Evolutionary conservation across 768 basidiomycete species (phyloP).

Genomic region (Termitomyces sp.): DNA sequence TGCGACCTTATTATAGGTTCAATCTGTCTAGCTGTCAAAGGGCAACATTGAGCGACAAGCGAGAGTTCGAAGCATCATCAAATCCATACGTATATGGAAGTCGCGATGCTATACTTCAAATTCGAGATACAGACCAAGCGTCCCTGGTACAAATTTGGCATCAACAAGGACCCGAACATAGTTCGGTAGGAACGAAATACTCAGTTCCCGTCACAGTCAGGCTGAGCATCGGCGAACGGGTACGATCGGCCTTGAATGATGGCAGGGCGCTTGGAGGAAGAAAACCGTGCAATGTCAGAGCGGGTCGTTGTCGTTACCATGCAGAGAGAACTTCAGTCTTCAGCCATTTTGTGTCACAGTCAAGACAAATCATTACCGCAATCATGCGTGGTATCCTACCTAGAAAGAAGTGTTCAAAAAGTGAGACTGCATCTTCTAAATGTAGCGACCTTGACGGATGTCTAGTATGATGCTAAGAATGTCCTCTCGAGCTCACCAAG

Average conservation of each 20-base stretch:
- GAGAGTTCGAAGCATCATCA: constrained; percentile 60
- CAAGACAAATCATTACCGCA: not conserved
- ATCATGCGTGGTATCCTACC: not conserved
- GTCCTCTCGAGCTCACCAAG: not conserved
- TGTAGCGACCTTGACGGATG: not conserved
- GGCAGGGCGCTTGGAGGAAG: constrained; percentile 57
- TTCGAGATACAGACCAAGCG: constrained; percentile 24
- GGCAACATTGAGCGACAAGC: constrained; percentile 62
- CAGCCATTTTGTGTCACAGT: not conserved
- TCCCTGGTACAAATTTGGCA: constrained; percentile 38
- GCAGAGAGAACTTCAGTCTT: not conserved
- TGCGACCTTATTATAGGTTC: not conserved
- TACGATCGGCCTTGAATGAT: constrained; percentile 69
- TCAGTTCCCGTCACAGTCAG: constrained; percentile 72
- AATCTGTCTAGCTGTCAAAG: constrained; percentile 27
- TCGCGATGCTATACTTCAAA: not conserved
- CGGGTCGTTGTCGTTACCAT: constrained; percentile 22
- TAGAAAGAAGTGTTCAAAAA: not conserved
- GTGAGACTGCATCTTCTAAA: not conserved
- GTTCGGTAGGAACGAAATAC: constrained; percentile 28
- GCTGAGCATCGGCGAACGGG: constrained; percentile 51
- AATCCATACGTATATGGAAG: constrained; percentile 57
- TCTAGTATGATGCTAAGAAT: not conserved
- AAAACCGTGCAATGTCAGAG: constrained; percentile 56
- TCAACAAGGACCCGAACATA: no score